A percentile compares a stretch with the other conserved stretches of the same genome.
Evolutionary conservation across 176 grass and related monocot genomes (phyloP).

Genomic region (Metroxylon sagu): DNA sequence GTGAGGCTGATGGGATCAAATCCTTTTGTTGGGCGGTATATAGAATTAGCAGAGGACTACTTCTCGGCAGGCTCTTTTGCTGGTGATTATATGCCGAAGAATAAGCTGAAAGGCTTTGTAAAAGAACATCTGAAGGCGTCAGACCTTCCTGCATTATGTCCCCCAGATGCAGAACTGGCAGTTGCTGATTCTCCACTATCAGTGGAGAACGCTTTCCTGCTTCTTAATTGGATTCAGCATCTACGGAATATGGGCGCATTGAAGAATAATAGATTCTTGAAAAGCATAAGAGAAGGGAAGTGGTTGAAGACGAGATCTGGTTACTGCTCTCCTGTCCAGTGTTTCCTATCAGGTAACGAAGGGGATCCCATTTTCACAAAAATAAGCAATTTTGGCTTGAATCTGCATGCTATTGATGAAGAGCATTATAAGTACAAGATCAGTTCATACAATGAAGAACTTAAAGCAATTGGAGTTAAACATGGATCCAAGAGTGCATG

Average conservation of each 20-base stretch:
- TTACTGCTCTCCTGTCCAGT: constrained; percentile 46
- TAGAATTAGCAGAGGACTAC: constrained; percentile 51
- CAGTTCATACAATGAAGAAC: constrained; percentile 34
- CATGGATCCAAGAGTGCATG: constrained; percentile 46
- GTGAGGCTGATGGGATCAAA: constrained; percentile 44
- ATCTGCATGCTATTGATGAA: constrained; percentile 30
- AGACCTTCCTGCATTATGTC: constrained; percentile 50
- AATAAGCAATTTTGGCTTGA: too few relatives aligned
- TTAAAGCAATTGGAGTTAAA: constrained; percentile 44
- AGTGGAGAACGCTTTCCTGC: constrained; percentile 45
- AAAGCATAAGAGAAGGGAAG: constrained; percentile 33
- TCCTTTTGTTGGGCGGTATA: constrained; percentile 40
- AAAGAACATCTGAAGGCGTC: constrained; percentile 11
- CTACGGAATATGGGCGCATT: background rate
- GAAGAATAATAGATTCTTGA: constrained; percentile 31
- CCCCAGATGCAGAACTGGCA: constrained; percentile 37
- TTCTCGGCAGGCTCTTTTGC: constrained; percentile 22
- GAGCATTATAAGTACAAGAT: constrained; percentile 36
- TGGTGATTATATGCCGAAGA: constrained; percentile 27
- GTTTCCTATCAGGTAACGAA: constrained; percentile 33
- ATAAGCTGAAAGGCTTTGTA: constrained; percentile 31
- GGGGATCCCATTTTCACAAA: constrained; percentile 19
- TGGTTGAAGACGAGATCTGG: constrained; percentile 63
- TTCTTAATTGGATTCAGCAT: constrained; percentile 56
- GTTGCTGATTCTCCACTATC: constrained; percentile 38